Evolutionary conservation across 768 basidiomycete genomes (phyloP).

Genomic region (Dioszegia aurantiaca): DNA sequence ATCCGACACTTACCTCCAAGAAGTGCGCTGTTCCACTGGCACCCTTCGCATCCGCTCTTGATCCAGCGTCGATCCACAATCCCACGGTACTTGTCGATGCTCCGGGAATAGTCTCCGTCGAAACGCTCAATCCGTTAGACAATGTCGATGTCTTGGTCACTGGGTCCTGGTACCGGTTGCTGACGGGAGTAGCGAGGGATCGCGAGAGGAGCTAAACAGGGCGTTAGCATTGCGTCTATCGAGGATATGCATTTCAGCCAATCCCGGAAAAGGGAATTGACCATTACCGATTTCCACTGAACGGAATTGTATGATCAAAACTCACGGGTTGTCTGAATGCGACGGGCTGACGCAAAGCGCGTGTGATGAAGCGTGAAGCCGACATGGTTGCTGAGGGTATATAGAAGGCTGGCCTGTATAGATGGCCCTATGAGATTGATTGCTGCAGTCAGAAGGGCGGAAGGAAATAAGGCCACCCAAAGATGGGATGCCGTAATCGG

Average conservation of each 20-base stretch:
- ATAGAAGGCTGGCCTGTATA: background rate
- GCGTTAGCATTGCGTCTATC: background rate
- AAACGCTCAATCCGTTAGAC: conserved; percentile 89
- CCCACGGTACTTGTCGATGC: conserved; percentile 98
- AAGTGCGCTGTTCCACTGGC: conserved; percentile 98
- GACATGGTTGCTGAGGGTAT: conserved; percentile 19
- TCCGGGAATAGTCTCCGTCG: conserved; percentile 83
- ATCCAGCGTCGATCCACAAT: conserved; percentile 98
- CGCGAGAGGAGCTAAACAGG: conserved; percentile 37
- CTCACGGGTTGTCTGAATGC: conserved; percentile 31
- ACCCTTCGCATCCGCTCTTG: conserved; percentile 89
- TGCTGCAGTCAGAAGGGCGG: conserved; percentile 5
- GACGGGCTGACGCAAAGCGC: conserved; percentile 27
- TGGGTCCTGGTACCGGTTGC: conserved; percentile 56
- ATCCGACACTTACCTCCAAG: conserved; percentile 61
- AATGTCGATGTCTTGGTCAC: conserved; percentile 88
- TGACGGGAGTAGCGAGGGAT: conserved; percentile 53
- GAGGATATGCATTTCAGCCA: background rate
- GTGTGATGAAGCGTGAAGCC: conserved; percentile 31
- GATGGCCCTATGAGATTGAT: background rate
- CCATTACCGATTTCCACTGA: background rate
- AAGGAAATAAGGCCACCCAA: conserved; percentile 1
- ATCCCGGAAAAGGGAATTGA: conserved; percentile 3
- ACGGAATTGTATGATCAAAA: background rate
- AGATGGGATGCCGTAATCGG: conserved; percentile 2